Evolutionary conservation across 192 early-diverging fungal species (phyloP).

Genomic region (Anaeromyces robustus): DNA sequence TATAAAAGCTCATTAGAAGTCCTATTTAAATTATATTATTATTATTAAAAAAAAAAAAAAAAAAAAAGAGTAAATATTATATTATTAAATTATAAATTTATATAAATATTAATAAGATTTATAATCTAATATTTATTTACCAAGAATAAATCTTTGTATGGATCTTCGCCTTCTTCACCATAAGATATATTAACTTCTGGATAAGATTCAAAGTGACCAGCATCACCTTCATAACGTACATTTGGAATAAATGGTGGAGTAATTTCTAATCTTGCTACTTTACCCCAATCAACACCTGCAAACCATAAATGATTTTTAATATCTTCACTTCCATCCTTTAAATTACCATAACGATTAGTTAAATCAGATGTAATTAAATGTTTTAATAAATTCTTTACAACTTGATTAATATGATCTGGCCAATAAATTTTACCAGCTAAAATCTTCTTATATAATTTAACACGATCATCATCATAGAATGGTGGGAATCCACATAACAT

Average conservation of each 20-base stretch:
- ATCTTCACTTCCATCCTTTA: constrained; percentile 13
- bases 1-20: too few relatives aligned
- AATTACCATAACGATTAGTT: constrained; percentile 1
- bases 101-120: too few relatives aligned
- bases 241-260: constrained; percentile 3
- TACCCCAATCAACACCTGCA: constrained; percentile 3
- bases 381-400: neutral
- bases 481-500: constrained; percentile 3
- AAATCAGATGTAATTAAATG: neutral
- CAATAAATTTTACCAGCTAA: neutral
- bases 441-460: neutral
- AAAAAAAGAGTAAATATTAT: too few relatives aligned
- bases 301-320: constrained; percentile 5
- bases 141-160: neutral
- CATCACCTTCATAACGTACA: neutral
- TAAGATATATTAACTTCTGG: neutral
- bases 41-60: too few relatives aligned
- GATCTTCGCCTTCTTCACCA: neutral
- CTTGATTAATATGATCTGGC: neutral
- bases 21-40: too few relatives aligned
- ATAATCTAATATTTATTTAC: neutral
- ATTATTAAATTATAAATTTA: too few relatives aligned
- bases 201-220: neutral
- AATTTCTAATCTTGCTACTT: neutral
- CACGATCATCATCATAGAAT: neutral